Percentiles rank a stretch among this genome's conserved stretches.
Conservation (phyloP, 441 rosid genomes). For the Theobroma grandiflorum region DNA sequence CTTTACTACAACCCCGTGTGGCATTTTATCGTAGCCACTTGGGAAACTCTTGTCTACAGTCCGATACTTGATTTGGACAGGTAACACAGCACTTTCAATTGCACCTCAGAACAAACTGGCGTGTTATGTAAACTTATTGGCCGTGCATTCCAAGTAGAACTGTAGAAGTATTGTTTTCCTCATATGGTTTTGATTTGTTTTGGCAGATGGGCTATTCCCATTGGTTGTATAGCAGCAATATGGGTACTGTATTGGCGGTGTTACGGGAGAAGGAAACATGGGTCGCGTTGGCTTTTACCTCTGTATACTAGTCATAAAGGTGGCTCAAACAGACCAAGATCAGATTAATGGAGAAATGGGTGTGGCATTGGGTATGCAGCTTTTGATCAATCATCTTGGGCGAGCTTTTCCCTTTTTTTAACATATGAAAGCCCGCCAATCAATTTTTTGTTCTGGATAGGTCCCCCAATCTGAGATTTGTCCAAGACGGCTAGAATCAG, state of each 20-base stretch:
- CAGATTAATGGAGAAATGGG: conserved; percentile 54
- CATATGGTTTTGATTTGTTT: neutral
- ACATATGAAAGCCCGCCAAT: conserved; percentile 37
- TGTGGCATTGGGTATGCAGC: conserved; percentile 22
- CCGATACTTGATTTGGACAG: conserved; percentile 98
- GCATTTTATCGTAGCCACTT: conserved; percentile 89
- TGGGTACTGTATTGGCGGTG: conserved; percentile 85
- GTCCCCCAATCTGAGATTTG: conserved; percentile 7
- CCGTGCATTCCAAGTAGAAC: neutral
- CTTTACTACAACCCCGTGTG: conserved; percentile 95
- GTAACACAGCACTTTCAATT: conserved; percentile 40
- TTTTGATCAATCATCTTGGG: conserved; percentile 22
- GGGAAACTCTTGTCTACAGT: conserved; percentile 95
- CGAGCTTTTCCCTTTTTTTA: conserved; percentile 42
- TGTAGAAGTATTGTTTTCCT: neutral
- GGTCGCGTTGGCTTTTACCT: conserved; percentile 78
- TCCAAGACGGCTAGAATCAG: conserved; percentile 28
- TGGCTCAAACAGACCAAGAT: conserved; percentile 69
- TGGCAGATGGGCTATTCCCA: conserved; percentile 93
- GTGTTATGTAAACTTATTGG: neutral
- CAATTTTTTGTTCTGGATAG: conserved; percentile 14
- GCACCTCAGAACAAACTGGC: neutral
- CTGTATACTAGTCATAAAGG: conserved; percentile 64
- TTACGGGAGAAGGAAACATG: conserved; percentile 76
- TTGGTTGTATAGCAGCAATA: conserved; percentile 56